Evolutionary conservation across 139 green algal genomes (phyloP), one percentile per base, ranked within the genome.

Genomic region (Chlamydomonas schloesseri): DNA sequence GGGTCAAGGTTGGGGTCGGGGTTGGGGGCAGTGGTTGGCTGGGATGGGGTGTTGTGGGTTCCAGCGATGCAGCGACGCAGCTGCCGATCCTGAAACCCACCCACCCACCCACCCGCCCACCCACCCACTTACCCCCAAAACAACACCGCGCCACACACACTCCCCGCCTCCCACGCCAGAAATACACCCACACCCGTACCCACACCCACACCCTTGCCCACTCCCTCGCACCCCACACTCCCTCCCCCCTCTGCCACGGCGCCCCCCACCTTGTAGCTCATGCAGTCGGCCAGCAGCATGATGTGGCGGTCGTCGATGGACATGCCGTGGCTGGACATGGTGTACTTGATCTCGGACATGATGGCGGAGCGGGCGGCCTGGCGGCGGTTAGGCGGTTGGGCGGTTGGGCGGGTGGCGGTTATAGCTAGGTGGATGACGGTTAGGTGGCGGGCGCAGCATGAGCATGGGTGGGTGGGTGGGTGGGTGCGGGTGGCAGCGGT

Each of bases 271-370:
- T 98, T 99, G 94, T 98, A 98, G 6, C 97, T 98, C 98, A 99
- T 99, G 90, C 97, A 97, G 93, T 99, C 98, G 0, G 98, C 97
- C 62, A 99, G 94, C 77, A 99, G 93, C 97, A 99, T 99, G 69
- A 91, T 98, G 93, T 99, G 98, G 11, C 98, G 90, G 28, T 92
- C 76, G 91, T 99, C 98, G 77, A 99, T 98, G 82, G 84, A 91
- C 96, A 99, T 99, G 90, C 98, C 97, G 91, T 99, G 96, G 11
- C 72, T 76, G 10, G 82, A 86, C 97, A 99, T 99, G 50, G 94
- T 98, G 89, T 96, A 94, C 42, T 97, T 87, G 88, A 99, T 99
- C 92, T 99, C 95, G 1, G 84, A 89, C 84, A 97, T 98, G 92
- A 98, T 97, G 55, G 83, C 90, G 24, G n/a, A 70, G 8, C 95